Evolutionary conservation across 768 basidiomycete species (phyloP).

Genomic region (Boletus patriciae): DNA sequence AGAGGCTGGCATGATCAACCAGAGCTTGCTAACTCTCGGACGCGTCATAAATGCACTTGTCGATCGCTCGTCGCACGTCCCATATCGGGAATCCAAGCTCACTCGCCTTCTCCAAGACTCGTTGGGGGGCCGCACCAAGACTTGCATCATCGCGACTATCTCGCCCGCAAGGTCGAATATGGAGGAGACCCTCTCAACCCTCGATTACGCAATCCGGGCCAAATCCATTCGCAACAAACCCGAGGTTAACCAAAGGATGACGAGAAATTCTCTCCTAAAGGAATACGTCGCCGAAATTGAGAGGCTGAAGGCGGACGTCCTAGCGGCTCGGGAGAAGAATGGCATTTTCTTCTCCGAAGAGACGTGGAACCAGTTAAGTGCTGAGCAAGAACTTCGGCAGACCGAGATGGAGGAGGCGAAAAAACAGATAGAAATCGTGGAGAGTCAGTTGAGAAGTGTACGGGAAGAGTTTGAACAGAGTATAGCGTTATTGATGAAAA

Average conservation of each 20-base stretch:
- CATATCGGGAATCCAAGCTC: slow-evolving; percentile 96
- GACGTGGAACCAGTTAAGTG: slow-evolving; percentile 79
- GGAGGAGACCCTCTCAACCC: slow-evolving; percentile 96
- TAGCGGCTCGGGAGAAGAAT: slow-evolving; percentile 93
- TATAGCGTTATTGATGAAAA: slow-evolving; percentile 69
- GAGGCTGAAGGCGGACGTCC: slow-evolving; percentile 82
- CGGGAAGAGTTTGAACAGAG: slow-evolving; percentile 93
- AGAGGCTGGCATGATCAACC: slow-evolving; percentile 99
- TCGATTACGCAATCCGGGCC: slow-evolving; percentile 94
- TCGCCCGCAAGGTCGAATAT: slow-evolving; percentile 92
- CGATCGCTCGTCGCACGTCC: slow-evolving; percentile 87
- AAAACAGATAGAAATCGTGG: slow-evolving; percentile 80
- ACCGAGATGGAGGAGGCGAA: slow-evolving; percentile 82
- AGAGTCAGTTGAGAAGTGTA: slow-evolving; percentile 74
- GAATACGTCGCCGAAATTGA: slow-evolving; percentile 95
- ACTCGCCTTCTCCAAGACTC: slow-evolving; percentile 98
- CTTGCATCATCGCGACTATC: slow-evolving; percentile 95
- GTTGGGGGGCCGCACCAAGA: slow-evolving; percentile 95
- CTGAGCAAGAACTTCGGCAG: slow-evolving; percentile 72
- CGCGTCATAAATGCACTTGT: slow-evolving; percentile 96
- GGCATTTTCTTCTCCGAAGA: slow-evolving; percentile 94
- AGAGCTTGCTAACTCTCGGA: slow-evolving; percentile 93
- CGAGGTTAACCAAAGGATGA: slow-evolving; percentile 93
- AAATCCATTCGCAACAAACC: slow-evolving; percentile 96
- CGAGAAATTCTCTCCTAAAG: slow-evolving; percentile 86